Evolutionary conservation across 2,329 filamentous ascomycete genomes (phyloP), one percentile per base, ranked within the genome.

Genomic region (Nannizzia gypsea): DNA sequence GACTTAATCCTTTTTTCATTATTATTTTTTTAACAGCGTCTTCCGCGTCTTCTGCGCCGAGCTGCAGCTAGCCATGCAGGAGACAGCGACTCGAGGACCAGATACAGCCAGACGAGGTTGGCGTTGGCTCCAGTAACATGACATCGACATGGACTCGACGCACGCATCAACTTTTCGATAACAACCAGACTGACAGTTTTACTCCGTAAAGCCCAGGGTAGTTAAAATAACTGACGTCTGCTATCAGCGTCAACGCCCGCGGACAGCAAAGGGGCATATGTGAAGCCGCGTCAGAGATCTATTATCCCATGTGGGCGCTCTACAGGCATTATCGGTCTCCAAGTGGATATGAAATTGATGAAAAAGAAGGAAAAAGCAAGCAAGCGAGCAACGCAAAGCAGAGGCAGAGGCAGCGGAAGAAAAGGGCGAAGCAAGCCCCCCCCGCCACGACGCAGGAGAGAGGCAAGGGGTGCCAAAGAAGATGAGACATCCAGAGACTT

Each of bases 251-350:
- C 42, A 46, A 20, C 42, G 31, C 20, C 8, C 20, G 22, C 26
- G 13, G 9, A 22, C 17, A 11, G 20, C 22, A 50, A 50, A 28
- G 20, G 44, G 44, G 20, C 8, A 20, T 26, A 15, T 15, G 9
- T 36, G 11, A 26, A 50, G 22, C 44, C 20, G 44, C 24, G 44
- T 50, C 20, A 26, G 44, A 50, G 44, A 50, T 50, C 44, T 50
- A 42, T 50, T 50, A 26, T 54, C 50, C 50, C 50, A 54, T 54
- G 50, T 54, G 50, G 50, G 50, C 26, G 50, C 50, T 54, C 50
- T 31, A 54, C 50, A 54, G 50, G 50, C 50, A 54, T 54, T 36
- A 54, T 54, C 26, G 20, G 24, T 6, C 20, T 13, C 8, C 15
- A 13, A 34, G 50, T 54, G 50, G 50, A 54, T 54, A 54, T 54